Conservation (phyloP, 208 protist species). For the Leishmania martiniquensis region DNA sequence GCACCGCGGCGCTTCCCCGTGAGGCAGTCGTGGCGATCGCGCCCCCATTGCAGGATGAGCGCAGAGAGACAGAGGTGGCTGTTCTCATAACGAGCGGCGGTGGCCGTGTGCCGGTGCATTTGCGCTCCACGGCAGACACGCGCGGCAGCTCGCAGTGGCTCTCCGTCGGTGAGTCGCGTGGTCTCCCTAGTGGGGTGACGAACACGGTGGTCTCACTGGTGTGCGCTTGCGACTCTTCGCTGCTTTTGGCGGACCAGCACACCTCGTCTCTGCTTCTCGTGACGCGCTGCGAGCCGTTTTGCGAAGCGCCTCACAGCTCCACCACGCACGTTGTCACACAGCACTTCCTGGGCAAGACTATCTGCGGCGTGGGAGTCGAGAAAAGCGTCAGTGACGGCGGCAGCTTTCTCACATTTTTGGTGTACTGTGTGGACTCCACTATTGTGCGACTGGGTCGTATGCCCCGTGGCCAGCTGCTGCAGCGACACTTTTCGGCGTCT, state of each 20-base stretch:
- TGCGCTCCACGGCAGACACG: not conserved
- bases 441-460: slow-evolving; percentile 43
- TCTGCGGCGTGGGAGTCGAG: slow-evolving; percentile 44
- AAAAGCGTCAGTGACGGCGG: slow-evolving; percentile 26
- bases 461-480: slow-evolving; percentile 39
- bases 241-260: slow-evolving; percentile 52
- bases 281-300: slow-evolving; percentile 39
- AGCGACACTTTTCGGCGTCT: slow-evolving; percentile 35
- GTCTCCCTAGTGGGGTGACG: slow-evolving; percentile 13
- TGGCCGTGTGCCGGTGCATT: slow-evolving; percentile 41
- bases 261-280: slow-evolving; percentile 47
- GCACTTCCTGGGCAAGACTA: slow-evolving; percentile 36
- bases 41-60: slow-evolving; percentile 12
- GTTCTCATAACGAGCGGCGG: slow-evolving; percentile 45
- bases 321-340: slow-evolving; percentile 46
- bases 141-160: slow-evolving; percentile 1
- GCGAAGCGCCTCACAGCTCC: slow-evolving; percentile 22
- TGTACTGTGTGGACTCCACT: slow-evolving; percentile 54
- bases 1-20: slow-evolving; percentile 8
- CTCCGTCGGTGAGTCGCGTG: slow-evolving; percentile 4
- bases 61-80: slow-evolving; percentile 23
- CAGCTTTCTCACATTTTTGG: slow-evolving; percentile 39
- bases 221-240: slow-evolving; percentile 18
- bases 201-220: slow-evolving; percentile 27
- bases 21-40: slow-evolving; percentile 28